Evolutionary conservation across 495 filamentous ascomycete genomes (phyloP).

Genomic region (Penicillium alfredii): DNA sequence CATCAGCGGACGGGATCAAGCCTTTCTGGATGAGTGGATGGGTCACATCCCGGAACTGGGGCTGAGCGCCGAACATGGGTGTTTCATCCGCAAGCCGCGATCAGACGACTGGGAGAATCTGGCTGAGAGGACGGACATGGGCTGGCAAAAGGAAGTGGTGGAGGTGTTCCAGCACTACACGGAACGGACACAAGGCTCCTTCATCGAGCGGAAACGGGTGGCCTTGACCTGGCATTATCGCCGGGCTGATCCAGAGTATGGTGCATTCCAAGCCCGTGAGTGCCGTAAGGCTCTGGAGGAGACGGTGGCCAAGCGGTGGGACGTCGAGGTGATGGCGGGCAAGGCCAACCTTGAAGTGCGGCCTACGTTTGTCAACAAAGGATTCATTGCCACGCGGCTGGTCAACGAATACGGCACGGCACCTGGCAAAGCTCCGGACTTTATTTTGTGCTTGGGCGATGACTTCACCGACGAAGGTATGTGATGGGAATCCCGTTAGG

Average conservation of each 20-base stretch:
- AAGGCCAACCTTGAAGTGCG: slow-evolving; percentile 97
- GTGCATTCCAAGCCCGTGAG: slow-evolving; percentile 63
- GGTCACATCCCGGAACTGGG: slow-evolving; percentile 80
- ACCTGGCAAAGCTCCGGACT: slow-evolving; percentile 55
- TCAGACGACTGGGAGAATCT: slow-evolving; percentile 76
- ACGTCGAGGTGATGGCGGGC: slow-evolving; percentile 90
- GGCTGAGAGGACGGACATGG: slow-evolving; percentile 76
- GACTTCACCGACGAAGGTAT: slow-evolving; percentile 97
- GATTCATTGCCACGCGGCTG: slow-evolving; percentile 78
- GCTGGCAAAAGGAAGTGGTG: slow-evolving; percentile 77
- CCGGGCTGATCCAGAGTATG: slow-evolving; percentile 77
- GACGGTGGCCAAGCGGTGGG: slow-evolving; percentile 67
- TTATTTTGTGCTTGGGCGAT: slow-evolving; percentile 85
- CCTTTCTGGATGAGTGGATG: slow-evolving; percentile 80
- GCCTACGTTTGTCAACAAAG: slow-evolving; percentile 94
- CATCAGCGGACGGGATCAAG: slow-evolving; percentile 86
- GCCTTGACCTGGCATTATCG: slow-evolving; percentile 98
- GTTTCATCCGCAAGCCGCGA: slow-evolving; percentile 77
- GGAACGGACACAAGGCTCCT: slow-evolving; percentile 78
- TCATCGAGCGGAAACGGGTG: slow-evolving; percentile 86
- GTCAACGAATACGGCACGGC: slow-evolving; percentile 56
- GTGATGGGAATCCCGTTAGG: slow-evolving; percentile 10
- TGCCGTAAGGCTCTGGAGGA: slow-evolving; percentile 71
- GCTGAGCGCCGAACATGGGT: slow-evolving; percentile 91
- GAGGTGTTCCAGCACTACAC: slow-evolving; percentile 79